Evolutionary conservation across 768 basidiomycete species (phyloP), one percentile per base, ranked within the genome.

Genomic region (Baorangia bicolor): DNA sequence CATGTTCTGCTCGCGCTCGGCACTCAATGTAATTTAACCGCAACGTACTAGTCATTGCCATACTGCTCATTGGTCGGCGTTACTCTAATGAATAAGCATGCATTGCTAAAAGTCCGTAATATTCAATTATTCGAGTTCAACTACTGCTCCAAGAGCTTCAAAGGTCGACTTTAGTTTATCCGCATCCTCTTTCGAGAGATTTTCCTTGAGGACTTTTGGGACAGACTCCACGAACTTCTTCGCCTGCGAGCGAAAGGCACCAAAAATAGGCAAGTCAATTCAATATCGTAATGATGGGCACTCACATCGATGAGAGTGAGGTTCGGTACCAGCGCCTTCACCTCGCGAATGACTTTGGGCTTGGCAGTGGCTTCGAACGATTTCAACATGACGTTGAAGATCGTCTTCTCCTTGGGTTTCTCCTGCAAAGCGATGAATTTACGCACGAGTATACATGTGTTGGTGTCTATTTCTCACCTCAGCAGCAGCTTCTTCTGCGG

Each of bases 181-280:
- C 3, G 96, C 95, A 37, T 99, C 97, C 64, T 99, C 97, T 74
- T 99, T 99, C 23, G 92, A 80, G 55, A 97, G 68, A 71, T 92
- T 92, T 76, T 98, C 97, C 76, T 98, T 99, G 66, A 99, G 77
- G 5, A 88, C 75, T 75, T 98, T 88, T 23, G 97, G 97, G 62
- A 92, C 73, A 18, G 92, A 93, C 75, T 99, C 97, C 42, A 98
- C 97, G 66, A 98, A 96, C 75, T 97, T 99, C 84, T 99, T 99
- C 25, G 97, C 97, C 97, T 99, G 67, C 27, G 31, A 50, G 35
- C 4, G 18, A 23, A 34, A 46, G 41, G 38, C 42, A 45, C 20
- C 20, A 54, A 37, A 25, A 9, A 55, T 49, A 27, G 34, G 49
- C 38, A 43, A 34, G 53, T 35, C 30, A 46, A 33, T 49, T 37